phyloP scores from a whole-genome alignment of 2,329 filamentous ascomycete species.

The Mycosphaerelloides madeirae region DNA sequence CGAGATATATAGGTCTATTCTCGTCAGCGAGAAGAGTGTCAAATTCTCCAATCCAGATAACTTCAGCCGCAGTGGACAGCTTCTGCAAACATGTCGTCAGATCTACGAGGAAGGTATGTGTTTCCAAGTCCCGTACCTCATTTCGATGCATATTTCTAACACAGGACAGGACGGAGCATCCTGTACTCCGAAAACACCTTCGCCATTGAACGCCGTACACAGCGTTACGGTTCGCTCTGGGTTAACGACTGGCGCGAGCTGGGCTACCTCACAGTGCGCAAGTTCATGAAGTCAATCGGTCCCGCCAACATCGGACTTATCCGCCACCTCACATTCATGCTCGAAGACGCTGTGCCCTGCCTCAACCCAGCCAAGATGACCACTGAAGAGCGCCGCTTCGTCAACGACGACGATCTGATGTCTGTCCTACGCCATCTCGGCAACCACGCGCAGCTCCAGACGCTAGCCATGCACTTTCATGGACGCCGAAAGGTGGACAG shows the following conservation, averaged over 20 bases:
- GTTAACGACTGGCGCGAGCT: slow-evolving; percentile 36
- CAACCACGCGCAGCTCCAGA: slow-evolving; percentile 39
- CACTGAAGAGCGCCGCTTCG: slow-evolving; percentile 44
- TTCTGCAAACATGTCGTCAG: slow-evolving; percentile 45
- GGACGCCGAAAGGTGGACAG: slow-evolving; percentile 35
- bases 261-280: slow-evolving; percentile 33
- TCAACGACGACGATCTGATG: slow-evolving; percentile 45
- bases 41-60: slow-evolving; percentile 34
- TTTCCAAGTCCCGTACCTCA: neutral
- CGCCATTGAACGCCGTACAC: slow-evolving; percentile 38
- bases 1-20: slow-evolving; percentile 25
- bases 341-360: slow-evolving; percentile 44
- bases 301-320: slow-evolving; percentile 43
- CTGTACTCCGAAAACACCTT: slow-evolving; percentile 50
- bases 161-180: slow-evolving; percentile 36
- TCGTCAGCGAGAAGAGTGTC: slow-evolving; percentile 34
- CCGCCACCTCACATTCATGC: slow-evolving; percentile 41
- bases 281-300: slow-evolving; percentile 45
- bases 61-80: slow-evolving; percentile 40
- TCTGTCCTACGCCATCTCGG: slow-evolving; percentile 42
- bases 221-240: slow-evolving; percentile 36
- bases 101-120: slow-evolving; percentile 28
- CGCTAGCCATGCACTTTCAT: slow-evolving; percentile 39
- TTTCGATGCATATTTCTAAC: slow-evolving; percentile 2
- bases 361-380: slow-evolving; percentile 36